Conservation (phyloP, 2,329 filamentous ascomycete genomes). For the Aspergillus candidus region DNA sequence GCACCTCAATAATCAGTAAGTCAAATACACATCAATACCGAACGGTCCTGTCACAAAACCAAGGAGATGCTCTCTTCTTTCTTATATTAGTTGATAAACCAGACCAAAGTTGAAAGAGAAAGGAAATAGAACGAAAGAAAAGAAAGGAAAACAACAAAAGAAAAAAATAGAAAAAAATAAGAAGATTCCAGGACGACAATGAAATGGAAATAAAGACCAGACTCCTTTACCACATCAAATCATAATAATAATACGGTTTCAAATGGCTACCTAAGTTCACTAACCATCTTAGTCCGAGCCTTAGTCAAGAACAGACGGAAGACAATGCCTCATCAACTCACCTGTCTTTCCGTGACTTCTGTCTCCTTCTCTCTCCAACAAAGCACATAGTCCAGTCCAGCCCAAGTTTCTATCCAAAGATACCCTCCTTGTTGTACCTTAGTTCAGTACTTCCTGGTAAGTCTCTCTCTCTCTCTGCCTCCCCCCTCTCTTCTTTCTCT, state of each 20-base stretch:
- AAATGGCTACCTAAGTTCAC: no score
- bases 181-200: not conserved
- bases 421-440: slow-evolving; percentile 8
- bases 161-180: no score
- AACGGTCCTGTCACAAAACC: not conserved
- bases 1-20: slow-evolving; percentile 7
- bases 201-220: not conserved
- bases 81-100: not conserved
- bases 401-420: no score
- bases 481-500: slow-evolving; percentile 10
- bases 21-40: not conserved
- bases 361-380: no score
- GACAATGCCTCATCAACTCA: no score
- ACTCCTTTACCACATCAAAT: not conserved
- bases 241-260: no score
- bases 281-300: no score
- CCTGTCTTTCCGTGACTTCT: no score
- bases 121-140: not conserved
- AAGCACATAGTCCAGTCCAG: no score
- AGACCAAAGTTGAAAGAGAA: not conserved
- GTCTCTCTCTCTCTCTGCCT: slow-evolving; percentile 9
- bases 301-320: no score
- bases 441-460: slow-evolving; percentile 5
- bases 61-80: not conserved
- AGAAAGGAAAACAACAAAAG: not conserved